Base-by-base conservation (phyloP, 495 filamentous ascomycete genomes). In the Penicillium flavigenum region DNA sequence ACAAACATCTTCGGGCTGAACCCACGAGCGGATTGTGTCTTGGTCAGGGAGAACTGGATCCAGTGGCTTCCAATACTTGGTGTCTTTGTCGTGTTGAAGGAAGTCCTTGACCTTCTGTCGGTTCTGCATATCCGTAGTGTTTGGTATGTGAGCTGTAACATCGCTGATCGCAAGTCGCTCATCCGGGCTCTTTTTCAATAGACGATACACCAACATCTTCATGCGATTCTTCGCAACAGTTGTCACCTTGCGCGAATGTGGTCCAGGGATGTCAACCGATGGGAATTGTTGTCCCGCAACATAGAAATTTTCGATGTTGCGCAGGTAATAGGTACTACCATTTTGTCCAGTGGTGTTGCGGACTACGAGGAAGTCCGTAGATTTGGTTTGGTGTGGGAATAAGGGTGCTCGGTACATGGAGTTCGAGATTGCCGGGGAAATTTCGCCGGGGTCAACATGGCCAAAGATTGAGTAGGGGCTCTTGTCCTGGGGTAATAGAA, bases 21-120 rank as follows among this genome's bases (percentile, higher is more conserved):
- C 88, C 87, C 92, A 91, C 16, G 82, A 73, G 27, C 92, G 84
- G 43, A 98, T 88, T 2, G 82, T 83, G 31, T 87, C 76, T 61
- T 90, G 87, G 47, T 93, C 89, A 20, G 91, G 89, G 46, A 69
- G 64, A 29, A 90, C 74, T 0, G 81, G 75, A 60, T 97, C 89
- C 1, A 85, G 81, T 43, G 96, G 88, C 29, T 86, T 82, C 95
- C 94, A 98, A 24, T 90, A 85, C 56, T 90, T 90, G 44, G 81
- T 83, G 11, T 89, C 86, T 69, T 91, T 94, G 62, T 90, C 84
- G 63, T 96, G 96, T 11, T 80, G 74, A 52, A 99, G 86, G 70
- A 98, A 98, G 64, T 99, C 94, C 64, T 96, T 94, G 75, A 99
- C 86, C 67, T 98, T 97, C 63, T 93, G 89, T 4, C 94, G 84